A percentile compares a stretch with the other conserved stretches of the same genome.
Evolutionary conservation across 2,329 filamentous ascomycete genomes (phyloP).

Genomic region (Pseudocercospora cruenta): DNA sequence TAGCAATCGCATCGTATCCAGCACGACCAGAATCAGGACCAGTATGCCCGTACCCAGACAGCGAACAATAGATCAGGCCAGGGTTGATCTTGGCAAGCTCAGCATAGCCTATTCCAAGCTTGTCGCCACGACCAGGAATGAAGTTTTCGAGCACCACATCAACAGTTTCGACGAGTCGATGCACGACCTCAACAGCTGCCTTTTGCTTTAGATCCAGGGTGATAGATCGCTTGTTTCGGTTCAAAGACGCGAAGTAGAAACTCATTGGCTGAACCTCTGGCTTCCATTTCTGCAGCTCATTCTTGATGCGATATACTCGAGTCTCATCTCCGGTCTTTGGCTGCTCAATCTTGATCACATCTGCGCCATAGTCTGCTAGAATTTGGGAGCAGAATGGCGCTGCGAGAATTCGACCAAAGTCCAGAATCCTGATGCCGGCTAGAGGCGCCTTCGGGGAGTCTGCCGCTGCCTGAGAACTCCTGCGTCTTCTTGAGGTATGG

Average conservation of each 20-base stretch:
- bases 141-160: slow-evolving; percentile 49
- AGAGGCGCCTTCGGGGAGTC: slow-evolving; percentile 21
- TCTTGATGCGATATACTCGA: slow-evolving; percentile 16
- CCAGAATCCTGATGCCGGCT: slow-evolving; percentile 29
- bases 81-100: slow-evolving; percentile 40
- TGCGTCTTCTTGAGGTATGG: background rate
- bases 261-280: slow-evolving; percentile 42
- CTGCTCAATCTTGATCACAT: slow-evolving; percentile 48
- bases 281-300: slow-evolving; percentile 16
- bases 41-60: slow-evolving; percentile 45
- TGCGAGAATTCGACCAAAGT: slow-evolving; percentile 34
- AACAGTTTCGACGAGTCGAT: slow-evolving; percentile 37
- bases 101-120: slow-evolving; percentile 44
- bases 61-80: slow-evolving; percentile 44
- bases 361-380: slow-evolving; percentile 48
- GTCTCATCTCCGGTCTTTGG: slow-evolving; percentile 31
- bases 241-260: slow-evolving; percentile 46
- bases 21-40: slow-evolving; percentile 46
- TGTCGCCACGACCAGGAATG: slow-evolving; percentile 44
- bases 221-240: slow-evolving; percentile 48
- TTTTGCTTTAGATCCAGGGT: slow-evolving; percentile 42
- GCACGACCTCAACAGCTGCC: slow-evolving; percentile 35
- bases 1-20: slow-evolving; percentile 49
- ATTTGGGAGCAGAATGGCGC: slow-evolving; percentile 41
- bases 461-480: background rate